These are phyloP conservation scores for Mycosphaerelloides madeirae DNA, from an alignment of 2,329 filamentous ascomycete species.

Conservation along the genomic window DNA sequence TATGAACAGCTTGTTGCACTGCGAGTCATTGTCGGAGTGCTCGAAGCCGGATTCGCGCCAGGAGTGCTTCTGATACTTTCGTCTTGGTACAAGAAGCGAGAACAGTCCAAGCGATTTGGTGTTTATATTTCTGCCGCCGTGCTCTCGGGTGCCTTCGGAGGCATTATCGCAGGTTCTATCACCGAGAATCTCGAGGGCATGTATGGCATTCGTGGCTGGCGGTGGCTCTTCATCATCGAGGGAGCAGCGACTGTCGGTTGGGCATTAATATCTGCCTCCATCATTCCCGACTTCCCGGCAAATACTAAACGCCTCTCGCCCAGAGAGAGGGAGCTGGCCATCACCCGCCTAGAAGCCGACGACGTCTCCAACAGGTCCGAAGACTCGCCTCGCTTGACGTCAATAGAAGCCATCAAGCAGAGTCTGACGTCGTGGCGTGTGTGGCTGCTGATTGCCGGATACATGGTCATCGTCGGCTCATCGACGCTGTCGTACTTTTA, in stretches of 20 bases:
- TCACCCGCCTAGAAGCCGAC: slow-evolving; percentile 43
- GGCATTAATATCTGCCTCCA: slow-evolving; percentile 41
- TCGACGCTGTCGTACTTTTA: slow-evolving; percentile 53
- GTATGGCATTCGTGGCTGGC: slow-evolving; percentile 39
- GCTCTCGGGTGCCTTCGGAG: slow-evolving; percentile 49
- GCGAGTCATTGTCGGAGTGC: slow-evolving; percentile 52
- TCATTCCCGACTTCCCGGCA: slow-evolving; percentile 49
- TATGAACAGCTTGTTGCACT: slow-evolving; percentile 49
- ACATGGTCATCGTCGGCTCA: slow-evolving; percentile 49
- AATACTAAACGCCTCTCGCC: slow-evolving; percentile 41
- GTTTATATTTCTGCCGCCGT: slow-evolving; percentile 57
- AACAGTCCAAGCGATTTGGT: slow-evolving; percentile 54
- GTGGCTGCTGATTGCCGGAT: slow-evolving; percentile 47
- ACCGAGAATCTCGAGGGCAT: slow-evolving; percentile 36
- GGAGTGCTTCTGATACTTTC: slow-evolving; percentile 53
- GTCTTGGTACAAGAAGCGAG: slow-evolving; percentile 56
- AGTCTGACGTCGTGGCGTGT: slow-evolving; percentile 45
- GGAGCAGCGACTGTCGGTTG: slow-evolving; percentile 43
- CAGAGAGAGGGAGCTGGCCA: slow-evolving; percentile 41
- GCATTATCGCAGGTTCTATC: slow-evolving; percentile 38
- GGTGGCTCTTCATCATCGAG: slow-evolving; percentile 37
- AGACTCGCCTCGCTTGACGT: slow-evolving; percentile 32
- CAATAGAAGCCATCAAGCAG: slow-evolving; percentile 36
- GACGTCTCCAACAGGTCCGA: slow-evolving; percentile 35
- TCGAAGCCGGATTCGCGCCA: slow-evolving; percentile 54